A percentile compares a stretch with the other conserved stretches of the same genome.
Conservation (phyloP, 345 rosid genomes). For the Brassica nigra region DNA sequence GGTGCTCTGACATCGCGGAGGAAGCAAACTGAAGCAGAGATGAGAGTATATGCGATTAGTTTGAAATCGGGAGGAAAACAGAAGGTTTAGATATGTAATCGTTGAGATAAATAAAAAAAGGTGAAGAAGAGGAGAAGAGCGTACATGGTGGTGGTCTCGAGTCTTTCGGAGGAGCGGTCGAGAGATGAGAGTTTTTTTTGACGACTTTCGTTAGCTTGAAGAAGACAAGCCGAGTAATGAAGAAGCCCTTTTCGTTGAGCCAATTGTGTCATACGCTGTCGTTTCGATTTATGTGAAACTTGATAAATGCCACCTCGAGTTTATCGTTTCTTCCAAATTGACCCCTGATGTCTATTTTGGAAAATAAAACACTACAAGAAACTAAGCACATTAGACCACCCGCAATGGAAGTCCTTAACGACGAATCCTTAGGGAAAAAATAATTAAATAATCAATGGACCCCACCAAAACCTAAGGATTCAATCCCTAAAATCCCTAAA, state of each 20-base stretch:
- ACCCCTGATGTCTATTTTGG: constrained; percentile 5
- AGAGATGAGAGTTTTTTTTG: neutral
- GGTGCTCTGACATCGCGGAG: constrained; percentile 61
- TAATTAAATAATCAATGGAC: too few relatives aligned
- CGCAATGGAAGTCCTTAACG: too few relatives aligned
- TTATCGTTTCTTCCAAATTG: neutral
- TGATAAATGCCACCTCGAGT: neutral
- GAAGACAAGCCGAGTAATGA: constrained; percentile 17
- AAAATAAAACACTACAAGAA: neutral
- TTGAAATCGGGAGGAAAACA: neutral
- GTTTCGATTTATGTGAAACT: neutral
- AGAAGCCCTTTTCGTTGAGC: neutral
- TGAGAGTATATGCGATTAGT: constrained; percentile 20
- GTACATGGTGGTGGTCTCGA: constrained; percentile 16
- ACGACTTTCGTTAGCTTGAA: constrained; percentile 30
- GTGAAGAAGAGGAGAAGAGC: constrained; percentile 26
- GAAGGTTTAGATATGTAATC: constrained; percentile 15
- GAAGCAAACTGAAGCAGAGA: constrained; percentile 35
- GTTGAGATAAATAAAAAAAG: neutral
- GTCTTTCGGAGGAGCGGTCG: constrained; percentile 10
- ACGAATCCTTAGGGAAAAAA: too few relatives aligned
- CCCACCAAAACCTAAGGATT: too few relatives aligned
- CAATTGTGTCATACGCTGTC: neutral
- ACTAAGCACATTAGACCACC: too few relatives aligned
- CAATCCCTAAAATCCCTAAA: too few relatives aligned